Conservation (phyloP, 768 basidiomycete species). For the Psilocybe sp. region DNA sequence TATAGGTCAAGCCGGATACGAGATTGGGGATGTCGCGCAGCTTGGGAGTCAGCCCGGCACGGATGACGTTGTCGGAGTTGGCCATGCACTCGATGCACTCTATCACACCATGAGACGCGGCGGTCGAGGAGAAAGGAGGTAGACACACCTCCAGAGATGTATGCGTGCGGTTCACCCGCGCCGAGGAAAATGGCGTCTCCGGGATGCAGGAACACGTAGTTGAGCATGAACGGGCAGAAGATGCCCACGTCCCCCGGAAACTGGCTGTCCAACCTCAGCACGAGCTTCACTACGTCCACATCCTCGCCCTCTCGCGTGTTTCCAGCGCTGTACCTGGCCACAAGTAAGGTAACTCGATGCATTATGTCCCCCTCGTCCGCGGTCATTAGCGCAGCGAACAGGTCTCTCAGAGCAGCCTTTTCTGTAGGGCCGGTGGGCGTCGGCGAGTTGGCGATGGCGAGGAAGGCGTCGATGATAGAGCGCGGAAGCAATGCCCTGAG, state of each 20-base stretch:
- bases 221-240: conserved; percentile 88
- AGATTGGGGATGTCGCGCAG: conserved; percentile 92
- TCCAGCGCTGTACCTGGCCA: conserved; percentile 57
- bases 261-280: conserved; percentile 61
- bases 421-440: conserved; percentile 43
- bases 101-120: conserved; percentile 24
- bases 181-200: conserved; percentile 94
- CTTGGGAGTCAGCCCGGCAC: conserved; percentile 97
- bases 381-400: conserved; percentile 86
- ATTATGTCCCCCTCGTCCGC: conserved; percentile 55
- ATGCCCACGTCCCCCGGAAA: conserved; percentile 93
- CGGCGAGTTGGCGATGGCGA: conserved; percentile 38
- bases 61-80: conserved; percentile 97
- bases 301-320: conserved; percentile 36
- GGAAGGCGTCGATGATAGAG: conserved; percentile 49
- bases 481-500: conserved; percentile 67
- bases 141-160: conserved; percentile 81
- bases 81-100: conserved; percentile 99
- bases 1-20: conserved; percentile 83
- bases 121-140: conserved; percentile 3
- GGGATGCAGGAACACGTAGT: conserved; percentile 73
- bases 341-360: conserved; percentile 49
- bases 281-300: conserved; percentile 54
- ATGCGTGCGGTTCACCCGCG: conserved; percentile 96
- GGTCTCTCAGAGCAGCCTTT: conserved; percentile 62